Percentiles rank a stretch among this genome's conserved stretches.
These are phyloP conservation scores for Solanum pimpinellifolium DNA, from an alignment of 257 asterid species.

Conservation along the genomic window DNA sequence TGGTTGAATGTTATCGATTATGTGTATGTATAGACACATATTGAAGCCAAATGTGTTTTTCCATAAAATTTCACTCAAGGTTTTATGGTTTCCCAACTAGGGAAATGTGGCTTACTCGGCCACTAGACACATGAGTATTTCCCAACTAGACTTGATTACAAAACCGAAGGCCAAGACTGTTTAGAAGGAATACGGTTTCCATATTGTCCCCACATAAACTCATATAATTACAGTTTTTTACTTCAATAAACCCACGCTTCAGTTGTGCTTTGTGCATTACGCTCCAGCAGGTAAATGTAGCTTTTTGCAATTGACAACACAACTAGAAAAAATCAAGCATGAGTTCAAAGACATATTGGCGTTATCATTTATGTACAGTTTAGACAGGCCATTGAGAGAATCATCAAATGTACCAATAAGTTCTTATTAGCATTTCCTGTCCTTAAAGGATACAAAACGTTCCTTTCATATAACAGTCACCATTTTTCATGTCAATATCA, in stretches of 20 bases:
- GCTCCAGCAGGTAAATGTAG: neutral
- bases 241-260: neutral
- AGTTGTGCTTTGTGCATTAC: neutral
- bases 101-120: accelerated
- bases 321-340: neutral
- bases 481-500: neutral
- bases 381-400: neutral
- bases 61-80: neutral
- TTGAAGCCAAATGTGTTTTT: neutral
- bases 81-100: neutral
- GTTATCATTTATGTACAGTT: neutral
- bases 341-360: neutral
- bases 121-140: neutral
- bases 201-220: neutral
- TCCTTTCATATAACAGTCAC: neutral
- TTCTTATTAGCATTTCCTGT: neutral
- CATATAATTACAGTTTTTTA: neutral
- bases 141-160: neutral
- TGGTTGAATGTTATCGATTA: neutral
- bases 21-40: neutral
- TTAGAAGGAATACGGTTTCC: neutral
- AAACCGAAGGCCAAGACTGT: neutral
- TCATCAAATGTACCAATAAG: neutral
- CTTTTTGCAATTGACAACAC: neutral
- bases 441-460: neutral